Base-by-base conservation (phyloP, 495 filamentous ascomycete genomes). In the Aspergillus mulundensis region DNA sequence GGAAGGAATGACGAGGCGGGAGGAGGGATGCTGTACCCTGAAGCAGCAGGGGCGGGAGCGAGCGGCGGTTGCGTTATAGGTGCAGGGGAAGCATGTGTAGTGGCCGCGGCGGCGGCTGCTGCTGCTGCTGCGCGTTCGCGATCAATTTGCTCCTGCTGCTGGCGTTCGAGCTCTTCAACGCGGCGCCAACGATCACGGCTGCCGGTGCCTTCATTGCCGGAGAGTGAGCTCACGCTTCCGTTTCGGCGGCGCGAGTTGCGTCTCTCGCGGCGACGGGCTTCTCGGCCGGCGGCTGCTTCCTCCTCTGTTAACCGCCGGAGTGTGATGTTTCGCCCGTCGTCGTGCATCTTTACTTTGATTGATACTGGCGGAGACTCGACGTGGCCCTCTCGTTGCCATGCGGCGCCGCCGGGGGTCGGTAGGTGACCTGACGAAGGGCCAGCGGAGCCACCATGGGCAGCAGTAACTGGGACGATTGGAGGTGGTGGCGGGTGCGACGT, bases 291-390 rank as follows among this genome's bases (percentile, higher is more conserved):
- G 11, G 83, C 85, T 3, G 87, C 86, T 78, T 95, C 91, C 66
- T 90, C 83, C 58, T 93, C 89, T 7, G 86, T 89, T 12, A 96
- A 71, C 24, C 88, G 79, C 20, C 90, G 82, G 18, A 96, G 77
- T 11, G 91, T 95, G 44, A 95, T 85, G 61, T 90, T 87, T 30
- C 85, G 81, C 51, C 88, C 85, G 61, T 95, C 87, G 50, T 85
- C 81, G 70, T 90, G 85, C 73, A 92, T 84, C 66, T 87, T 86
- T 23, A 95, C 78, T 70, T 90, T 90, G 47, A 95, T 83, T 51
- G 84, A 87, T 49, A 90, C 87, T 2, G 89, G 86, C 16, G 84
- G 81, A 12, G 81, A 81, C 15, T 74, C 69, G 12, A 78, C 72
- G 38, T 70, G 70, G 39, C 74, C 72, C 3, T 71, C 70, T 19